These are phyloP conservation scores for Panus rudis DNA, from an alignment of 768 basidiomycete genomes.

Conservation along the genomic window DNA sequence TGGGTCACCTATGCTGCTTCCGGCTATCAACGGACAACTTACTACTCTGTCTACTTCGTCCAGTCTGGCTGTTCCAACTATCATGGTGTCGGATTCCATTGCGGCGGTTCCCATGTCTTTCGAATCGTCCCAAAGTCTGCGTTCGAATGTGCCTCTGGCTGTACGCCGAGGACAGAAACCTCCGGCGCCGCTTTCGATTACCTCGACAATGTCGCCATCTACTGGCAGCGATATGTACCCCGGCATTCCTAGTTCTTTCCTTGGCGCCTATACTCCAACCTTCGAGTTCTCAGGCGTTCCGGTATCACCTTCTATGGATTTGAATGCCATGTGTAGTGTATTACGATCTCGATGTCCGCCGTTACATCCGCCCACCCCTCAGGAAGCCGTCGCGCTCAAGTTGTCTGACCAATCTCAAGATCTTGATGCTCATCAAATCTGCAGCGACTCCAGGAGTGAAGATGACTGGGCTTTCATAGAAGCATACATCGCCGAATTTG, in stretches of 20 bases:
- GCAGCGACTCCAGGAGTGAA: too few species aligned
- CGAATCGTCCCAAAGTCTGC: conserved; percentile 21
- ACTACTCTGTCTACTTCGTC: too few species aligned
- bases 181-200: conserved; percentile 23
- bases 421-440: conserved; percentile 4
- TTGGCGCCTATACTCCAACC: conserved; percentile 27
- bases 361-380: conserved; percentile 16
- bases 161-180: conserved; percentile 32
- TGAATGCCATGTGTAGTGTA: conserved; percentile 30
- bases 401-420: conserved; percentile 1
- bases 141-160: conserved; percentile 25
- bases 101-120: conserved; percentile 19
- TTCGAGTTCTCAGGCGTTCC: conserved; percentile 15
- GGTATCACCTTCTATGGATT: conserved; percentile 19
- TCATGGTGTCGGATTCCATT: conserved; percentile 28
- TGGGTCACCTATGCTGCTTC: too few species aligned
- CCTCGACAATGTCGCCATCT: conserved; percentile 12
- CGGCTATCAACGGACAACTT: too few species aligned
- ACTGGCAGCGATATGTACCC: conserved; percentile 27
- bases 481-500: conserved; percentile 10
- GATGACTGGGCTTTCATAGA: conserved; percentile 30
- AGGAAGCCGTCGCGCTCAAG: conserved; percentile 1
- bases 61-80: conserved; percentile 22
- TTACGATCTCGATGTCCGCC: conserved; percentile 28
- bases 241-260: conserved; percentile 37